Percentiles rank a stretch among this genome's conserved stretches.
phyloP scores from a whole-genome alignment of 2,329 filamentous ascomycete species.

The Fusarium siculi region DNA sequence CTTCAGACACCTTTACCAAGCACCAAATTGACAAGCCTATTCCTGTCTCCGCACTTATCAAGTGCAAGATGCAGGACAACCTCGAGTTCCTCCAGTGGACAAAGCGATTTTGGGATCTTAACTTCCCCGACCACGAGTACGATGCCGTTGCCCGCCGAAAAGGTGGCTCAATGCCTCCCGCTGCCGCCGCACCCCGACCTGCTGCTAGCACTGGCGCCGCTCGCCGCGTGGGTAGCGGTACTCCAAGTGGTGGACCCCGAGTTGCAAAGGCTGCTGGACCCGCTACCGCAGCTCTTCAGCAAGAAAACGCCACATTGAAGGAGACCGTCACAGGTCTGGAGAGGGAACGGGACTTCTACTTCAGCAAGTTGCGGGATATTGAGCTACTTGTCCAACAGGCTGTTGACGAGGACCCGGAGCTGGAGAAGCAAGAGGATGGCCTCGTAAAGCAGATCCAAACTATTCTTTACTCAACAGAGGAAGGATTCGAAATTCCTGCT shows the following conservation, averaged over 20 bases:
- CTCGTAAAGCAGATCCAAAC: conserved; percentile 95
- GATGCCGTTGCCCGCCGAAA: conserved; percentile 89
- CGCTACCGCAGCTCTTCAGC: conserved; percentile 76
- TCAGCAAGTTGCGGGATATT: conserved; percentile 97
- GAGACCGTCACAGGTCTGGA: conserved; percentile 95
- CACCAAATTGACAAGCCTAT: conserved; percentile 91
- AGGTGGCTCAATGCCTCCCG: conserved; percentile 71
- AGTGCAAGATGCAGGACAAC: conserved; percentile 99
- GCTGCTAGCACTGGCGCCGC: conserved; percentile 62
- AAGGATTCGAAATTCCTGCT: conserved; percentile 88
- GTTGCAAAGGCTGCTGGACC: conserved; percentile 62
- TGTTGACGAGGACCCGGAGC: conserved; percentile 88
- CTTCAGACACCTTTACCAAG: conserved; percentile 80
- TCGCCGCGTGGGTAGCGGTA: conserved; percentile 66
- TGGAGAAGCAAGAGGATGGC: conserved; percentile 93
- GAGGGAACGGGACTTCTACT: conserved; percentile 98
- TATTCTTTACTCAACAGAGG: conserved; percentile 97
- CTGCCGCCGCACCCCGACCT: conserved; percentile 60
- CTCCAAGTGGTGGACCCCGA: conserved; percentile 67
- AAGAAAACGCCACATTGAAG: conserved; percentile 90
- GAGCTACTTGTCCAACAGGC: conserved; percentile 94
- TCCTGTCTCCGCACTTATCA: conserved; percentile 87
- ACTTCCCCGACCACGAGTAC: conserved; percentile 97
- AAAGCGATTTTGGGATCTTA: conserved; percentile 97
- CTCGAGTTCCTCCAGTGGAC: conserved; percentile 98